Conservation (phyloP, 208 protist genomes). For the Wallacemonas sp. region DNA sequence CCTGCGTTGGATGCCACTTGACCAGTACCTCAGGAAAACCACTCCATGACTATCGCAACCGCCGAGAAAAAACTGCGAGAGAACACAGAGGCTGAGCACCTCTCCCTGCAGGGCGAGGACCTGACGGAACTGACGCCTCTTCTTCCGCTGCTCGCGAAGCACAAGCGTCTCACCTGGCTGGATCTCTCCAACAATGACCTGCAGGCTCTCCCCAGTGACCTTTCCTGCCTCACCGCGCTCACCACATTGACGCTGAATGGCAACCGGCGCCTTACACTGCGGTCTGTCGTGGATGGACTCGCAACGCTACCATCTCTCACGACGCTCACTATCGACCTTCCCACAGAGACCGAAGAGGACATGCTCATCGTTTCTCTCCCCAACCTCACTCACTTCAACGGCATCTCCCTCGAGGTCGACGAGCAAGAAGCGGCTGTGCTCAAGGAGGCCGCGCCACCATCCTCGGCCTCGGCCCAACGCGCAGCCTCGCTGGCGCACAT, state of each 20-base stretch:
- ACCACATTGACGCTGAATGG: conserved; percentile 45
- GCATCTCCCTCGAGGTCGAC: conserved; percentile 34
- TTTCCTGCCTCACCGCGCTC: conserved; percentile 37
- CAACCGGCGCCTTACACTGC: conserved; percentile 53
- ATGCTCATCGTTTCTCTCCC: conserved; percentile 67
- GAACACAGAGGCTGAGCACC: conserved; percentile 25
- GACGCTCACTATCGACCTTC: conserved; percentile 54
- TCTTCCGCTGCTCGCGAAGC: conserved; percentile 44
- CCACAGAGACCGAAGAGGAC: conserved; percentile 64
- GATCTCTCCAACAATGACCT: conserved; percentile 58
- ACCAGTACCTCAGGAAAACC: conserved; percentile 21
- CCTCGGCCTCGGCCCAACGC: conserved; percentile 13
- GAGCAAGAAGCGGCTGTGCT: conserved; percentile 9
- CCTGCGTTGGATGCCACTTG: background rate
- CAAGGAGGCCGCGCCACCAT: conserved; percentile 10
- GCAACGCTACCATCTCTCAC: conserved; percentile 42
- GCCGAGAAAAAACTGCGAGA: conserved; percentile 26
- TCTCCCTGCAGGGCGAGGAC: conserved; percentile 37
- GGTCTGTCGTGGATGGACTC: conserved; percentile 53
- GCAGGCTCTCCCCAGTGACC: conserved; percentile 45
- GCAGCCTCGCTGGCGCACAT: conserved; percentile 15
- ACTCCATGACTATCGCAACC: conserved; percentile 20
- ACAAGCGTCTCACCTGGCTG: conserved; percentile 41
- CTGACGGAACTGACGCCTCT: conserved; percentile 49
- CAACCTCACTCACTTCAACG: conserved; percentile 59